Percentiles rank a stretch among this genome's conserved stretches.
phyloP scores from a whole-genome alignment of 176 grass and related monocot species.

The Phoenix dactylifera region DNA sequence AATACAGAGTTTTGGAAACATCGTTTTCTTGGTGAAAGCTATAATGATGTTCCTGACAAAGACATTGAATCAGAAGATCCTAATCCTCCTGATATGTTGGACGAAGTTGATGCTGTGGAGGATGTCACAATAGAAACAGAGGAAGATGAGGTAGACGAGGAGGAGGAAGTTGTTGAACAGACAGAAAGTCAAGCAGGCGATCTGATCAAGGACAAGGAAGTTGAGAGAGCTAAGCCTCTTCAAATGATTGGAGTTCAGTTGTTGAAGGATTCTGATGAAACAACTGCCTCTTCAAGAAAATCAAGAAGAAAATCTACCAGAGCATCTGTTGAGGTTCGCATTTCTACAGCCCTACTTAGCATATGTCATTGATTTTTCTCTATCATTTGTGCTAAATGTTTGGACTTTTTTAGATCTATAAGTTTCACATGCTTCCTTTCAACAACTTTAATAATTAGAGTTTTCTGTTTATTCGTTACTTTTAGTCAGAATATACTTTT shows the following conservation, averaged over 20 bases:
- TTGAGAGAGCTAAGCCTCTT: constrained; percentile 55
- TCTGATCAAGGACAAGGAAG: constrained; percentile 57
- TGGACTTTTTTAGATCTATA: no score
- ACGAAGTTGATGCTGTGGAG: constrained; percentile 40
- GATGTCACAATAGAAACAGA: constrained; percentile 56
- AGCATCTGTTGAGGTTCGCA: constrained; percentile 19
- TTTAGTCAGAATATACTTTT: no score
- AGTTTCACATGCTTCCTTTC: no score
- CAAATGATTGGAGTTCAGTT: constrained; percentile 83
- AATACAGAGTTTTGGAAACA: constrained; percentile 92
- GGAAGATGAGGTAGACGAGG: constrained; percentile 76
- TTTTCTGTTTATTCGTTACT: no score
- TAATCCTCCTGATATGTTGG: constrained; percentile 41
- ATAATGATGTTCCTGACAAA: constrained; percentile 47
- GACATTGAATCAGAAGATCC: constrained; percentile 34
- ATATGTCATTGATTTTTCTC: no score
- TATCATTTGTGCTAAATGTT: no score
- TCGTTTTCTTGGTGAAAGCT: constrained; percentile 84
- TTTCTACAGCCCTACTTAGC: no score
- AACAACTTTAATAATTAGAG: no score
- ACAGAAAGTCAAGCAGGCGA: constrained; percentile 45
- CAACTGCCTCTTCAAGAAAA: constrained; percentile 55
- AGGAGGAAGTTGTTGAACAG: constrained; percentile 54
- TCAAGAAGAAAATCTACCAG: constrained; percentile 30
- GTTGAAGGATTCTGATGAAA: constrained; percentile 73